Base-by-base conservation (phyloP, 345 rosid species). In the Orychophragmus violaceus region DNA sequence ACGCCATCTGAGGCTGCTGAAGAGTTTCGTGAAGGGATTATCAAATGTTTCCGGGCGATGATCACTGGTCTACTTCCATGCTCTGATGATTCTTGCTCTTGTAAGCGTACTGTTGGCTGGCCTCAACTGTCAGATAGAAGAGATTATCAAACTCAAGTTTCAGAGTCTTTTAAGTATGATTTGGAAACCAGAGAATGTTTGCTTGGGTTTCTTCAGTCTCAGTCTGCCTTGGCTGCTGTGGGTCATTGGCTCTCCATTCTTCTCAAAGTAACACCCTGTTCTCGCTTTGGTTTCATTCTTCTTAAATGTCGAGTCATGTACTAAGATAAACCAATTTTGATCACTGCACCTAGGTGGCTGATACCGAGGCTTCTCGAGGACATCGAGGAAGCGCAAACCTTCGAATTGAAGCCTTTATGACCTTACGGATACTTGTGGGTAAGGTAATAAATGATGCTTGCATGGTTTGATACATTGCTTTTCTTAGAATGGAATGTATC, bases 171-270 rank as follows among this genome's bases (percentile, higher is more conserved):
- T 22, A 68, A 69, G 11, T 59, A 27, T 74, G 74, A 62, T 65
- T 64, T 63, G 22, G 81, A 68, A 66, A 53, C 64, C 11, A 71
- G 79, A 71, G 95, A 85, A 65, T 90, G 99, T 48, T 85, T 88
- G 58, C 78, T 88, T 64, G 80, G 87, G 16, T 90, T 86, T 87
- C 83, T 94, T 66, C 96, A 82, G 77, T 86, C 96, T 22, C 87
- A 82, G 72, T 44, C 77, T 66, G 96, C 97, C 71, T 78, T 81
- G 5, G 80, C 86, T 65, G 96, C 92, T 71, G 84, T 93, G 60
- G 98, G 98, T 58, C 96, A 90, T 78, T 90, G 94, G 97, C 84
- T 93, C 13, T 93, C 98, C 10, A 87, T 88, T 77, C 90, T 93
- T 62, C 89, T 90, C 66, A 78, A 93, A 78, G 98, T 93, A 82